A percentile compares a stretch with the other conserved stretches of the same genome.
phyloP scores from a whole-genome alignment of 345 rosid species.

The Cochlearia excelsa region DNA sequence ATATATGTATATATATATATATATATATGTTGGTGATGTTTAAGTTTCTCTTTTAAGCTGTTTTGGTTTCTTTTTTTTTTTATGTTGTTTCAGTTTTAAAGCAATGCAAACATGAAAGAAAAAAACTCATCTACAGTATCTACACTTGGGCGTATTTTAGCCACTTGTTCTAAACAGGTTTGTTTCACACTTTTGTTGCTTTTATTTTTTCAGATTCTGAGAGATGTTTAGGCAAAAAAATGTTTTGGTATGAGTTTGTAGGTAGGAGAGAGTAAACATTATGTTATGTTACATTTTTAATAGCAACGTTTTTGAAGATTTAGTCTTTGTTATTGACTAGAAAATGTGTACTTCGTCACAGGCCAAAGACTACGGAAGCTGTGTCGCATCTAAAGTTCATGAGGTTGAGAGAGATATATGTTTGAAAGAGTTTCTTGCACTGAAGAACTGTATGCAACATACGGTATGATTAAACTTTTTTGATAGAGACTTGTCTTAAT shows the following conservation, averaged over 20 bases:
- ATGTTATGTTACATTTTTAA: too few relatives aligned
- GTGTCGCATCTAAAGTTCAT: slow-evolving; percentile 75
- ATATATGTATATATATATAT: too few relatives aligned
- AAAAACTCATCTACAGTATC: slow-evolving; percentile 43
- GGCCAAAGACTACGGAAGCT: slow-evolving; percentile 61
- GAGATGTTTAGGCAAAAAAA: not conserved
- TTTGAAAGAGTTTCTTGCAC: slow-evolving; percentile 78
- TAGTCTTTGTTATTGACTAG: too few relatives aligned
- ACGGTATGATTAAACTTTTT: slow-evolving; percentile 49
- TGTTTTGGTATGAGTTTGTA: too few relatives aligned
- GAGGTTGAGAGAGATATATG: slow-evolving; percentile 83
- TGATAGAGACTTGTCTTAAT: not conserved
- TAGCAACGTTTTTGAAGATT: too few relatives aligned
- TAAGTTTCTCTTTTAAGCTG: too few relatives aligned
- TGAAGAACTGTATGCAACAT: slow-evolving; percentile 87
- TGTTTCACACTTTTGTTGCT: slow-evolving; percentile 13
- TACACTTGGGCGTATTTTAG: slow-evolving; percentile 63
- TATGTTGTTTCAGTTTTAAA: too few relatives aligned
- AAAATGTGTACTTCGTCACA: slow-evolving; percentile 25
- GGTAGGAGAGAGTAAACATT: too few relatives aligned
- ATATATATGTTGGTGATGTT: too few relatives aligned
- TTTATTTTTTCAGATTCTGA: not conserved
- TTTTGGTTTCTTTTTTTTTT: too few relatives aligned
- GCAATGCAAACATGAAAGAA: too few relatives aligned
- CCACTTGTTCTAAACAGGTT: slow-evolving; percentile 81